Conservation (phyloP, 2,329 filamentous ascomycete genomes). For the Trichoderma atroviride region DNA sequence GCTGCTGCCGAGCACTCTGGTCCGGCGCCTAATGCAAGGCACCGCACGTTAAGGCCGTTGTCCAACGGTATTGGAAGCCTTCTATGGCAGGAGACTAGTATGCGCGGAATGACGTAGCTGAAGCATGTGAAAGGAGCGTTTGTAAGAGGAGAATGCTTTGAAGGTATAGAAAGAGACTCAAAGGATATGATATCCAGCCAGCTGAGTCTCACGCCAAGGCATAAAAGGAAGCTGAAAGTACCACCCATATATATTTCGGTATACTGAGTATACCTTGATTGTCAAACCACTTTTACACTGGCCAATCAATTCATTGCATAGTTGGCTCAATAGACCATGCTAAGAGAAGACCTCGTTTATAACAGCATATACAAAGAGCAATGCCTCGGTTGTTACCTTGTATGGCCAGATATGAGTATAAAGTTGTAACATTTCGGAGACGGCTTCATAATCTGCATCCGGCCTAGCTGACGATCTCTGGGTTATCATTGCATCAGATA, state of each 20-base stretch:
- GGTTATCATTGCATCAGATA: slow-evolving; percentile 5
- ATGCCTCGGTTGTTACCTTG: not conserved
- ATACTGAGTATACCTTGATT: too few relatives aligned
- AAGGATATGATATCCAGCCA: not conserved
- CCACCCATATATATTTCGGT: too few relatives aligned
- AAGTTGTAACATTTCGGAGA: not conserved
- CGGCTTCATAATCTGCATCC: not conserved
- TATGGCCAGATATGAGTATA: not conserved
- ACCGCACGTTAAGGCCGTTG: not conserved
- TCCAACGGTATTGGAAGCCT: not conserved
- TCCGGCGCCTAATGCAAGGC: not conserved
- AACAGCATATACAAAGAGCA: not conserved
- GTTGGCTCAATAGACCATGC: not conserved
- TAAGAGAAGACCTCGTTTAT: not conserved
- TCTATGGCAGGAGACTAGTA: not conserved
- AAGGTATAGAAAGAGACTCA: not conserved
- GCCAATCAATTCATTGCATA: not conserved
- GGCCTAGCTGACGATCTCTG: not conserved
- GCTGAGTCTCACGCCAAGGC: too few relatives aligned
- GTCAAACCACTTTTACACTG: not conserved
- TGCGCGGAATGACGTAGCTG: not conserved
- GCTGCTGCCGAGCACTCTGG: not conserved
- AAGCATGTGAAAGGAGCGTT: not conserved
- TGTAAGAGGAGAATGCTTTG: not conserved
- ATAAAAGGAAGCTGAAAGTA: too few relatives aligned